Evolutionary conservation across 2,329 filamentous ascomycete genomes (phyloP).

Genomic region (Pestalotiopsis sp.): DNA sequence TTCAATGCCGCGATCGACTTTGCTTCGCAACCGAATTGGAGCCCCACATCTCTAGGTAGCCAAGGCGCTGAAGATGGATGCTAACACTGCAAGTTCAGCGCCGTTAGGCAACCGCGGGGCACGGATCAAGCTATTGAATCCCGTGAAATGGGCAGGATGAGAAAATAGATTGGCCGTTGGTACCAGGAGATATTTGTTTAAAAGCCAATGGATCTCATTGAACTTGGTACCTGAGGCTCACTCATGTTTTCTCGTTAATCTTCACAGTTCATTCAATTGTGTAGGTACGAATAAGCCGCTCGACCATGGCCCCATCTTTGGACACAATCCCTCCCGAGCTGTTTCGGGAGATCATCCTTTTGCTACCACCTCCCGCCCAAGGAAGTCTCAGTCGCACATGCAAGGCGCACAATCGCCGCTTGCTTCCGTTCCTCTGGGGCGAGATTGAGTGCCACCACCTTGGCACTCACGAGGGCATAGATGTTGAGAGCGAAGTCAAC

Average conservation of each 20-base stretch:
- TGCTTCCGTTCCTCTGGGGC: constrained; percentile 13
- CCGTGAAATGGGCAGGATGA: neutral
- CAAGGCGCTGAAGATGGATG: too few relatives aligned
- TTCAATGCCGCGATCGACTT: too few relatives aligned
- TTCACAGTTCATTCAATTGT: too few relatives aligned
- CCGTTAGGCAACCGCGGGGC: neutral
- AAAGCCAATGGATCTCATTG: neutral
- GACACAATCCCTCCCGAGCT: neutral
- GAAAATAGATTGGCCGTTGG: neutral
- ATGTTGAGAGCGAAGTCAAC: neutral
- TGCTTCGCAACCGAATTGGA: too few relatives aligned
- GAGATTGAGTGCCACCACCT: constrained; percentile 12
- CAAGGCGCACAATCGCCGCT: neutral
- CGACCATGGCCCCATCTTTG: neutral
- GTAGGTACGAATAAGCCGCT: too few relatives aligned
- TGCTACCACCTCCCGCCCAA: constrained; percentile 9
- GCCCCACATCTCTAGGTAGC: too few relatives aligned
- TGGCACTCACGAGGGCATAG: constrained; percentile 11
- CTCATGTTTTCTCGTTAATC: too few relatives aligned
- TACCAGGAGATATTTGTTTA: neutral
- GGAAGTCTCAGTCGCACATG: constrained; percentile 12
- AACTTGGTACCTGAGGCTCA: neutral
- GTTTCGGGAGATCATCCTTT: neutral
- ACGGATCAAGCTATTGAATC: neutral
- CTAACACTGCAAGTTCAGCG: neutral